Evolutionary conservation across 352 stramenopile genomes (phyloP).

Genomic region (Phytophthora pistaciae): DNA sequence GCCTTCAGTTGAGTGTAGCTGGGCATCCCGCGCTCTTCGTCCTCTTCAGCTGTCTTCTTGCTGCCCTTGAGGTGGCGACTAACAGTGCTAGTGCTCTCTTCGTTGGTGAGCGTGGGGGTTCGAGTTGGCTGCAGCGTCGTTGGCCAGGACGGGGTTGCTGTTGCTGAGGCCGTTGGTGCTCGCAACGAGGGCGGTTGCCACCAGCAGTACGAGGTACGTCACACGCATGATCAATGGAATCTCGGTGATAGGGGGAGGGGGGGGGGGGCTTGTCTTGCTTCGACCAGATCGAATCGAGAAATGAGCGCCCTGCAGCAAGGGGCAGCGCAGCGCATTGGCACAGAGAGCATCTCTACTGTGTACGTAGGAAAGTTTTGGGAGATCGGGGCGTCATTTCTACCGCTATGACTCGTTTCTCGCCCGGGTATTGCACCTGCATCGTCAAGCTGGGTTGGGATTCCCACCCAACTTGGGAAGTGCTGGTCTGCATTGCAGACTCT

Average conservation of each 20-base stretch:
- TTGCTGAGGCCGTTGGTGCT: neutral
- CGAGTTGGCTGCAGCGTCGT: neutral
- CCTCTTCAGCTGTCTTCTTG: neutral
- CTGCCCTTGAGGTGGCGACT: slow-evolving; percentile 1
- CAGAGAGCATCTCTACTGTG: no score
- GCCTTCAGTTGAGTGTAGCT: neutral
- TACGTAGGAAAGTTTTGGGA: no score
- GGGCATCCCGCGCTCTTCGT: neutral
- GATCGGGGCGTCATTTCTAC: no score
- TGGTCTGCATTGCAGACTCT: no score
- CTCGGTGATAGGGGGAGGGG: no score
- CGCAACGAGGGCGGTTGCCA: neutral
- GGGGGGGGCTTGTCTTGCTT: neutral
- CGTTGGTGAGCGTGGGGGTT: neutral
- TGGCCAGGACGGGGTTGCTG: neutral
- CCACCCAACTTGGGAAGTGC: no score
- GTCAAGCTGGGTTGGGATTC: no score
- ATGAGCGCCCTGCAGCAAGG: neutral
- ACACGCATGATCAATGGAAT: neutral
- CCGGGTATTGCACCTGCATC: no score
- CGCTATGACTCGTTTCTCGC: no score
- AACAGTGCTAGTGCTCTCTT: neutral
- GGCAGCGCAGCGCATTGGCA: no score
- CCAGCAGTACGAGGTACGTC: neutral
- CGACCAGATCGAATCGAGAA: neutral